Conservation (phyloP, 257 asterid species). For the Haberlea rhodopensis region DNA sequence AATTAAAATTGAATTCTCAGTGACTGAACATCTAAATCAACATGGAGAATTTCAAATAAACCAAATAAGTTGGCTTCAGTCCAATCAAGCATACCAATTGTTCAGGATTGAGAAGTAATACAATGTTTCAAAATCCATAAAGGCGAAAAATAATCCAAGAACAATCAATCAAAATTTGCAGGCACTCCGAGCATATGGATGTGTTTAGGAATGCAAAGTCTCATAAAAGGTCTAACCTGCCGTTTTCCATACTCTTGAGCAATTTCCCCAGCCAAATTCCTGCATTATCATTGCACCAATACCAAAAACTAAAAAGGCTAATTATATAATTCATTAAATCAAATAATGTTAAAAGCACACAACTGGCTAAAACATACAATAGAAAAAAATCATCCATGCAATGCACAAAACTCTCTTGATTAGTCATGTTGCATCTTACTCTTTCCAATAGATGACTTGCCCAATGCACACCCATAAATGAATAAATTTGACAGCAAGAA, state of each 20-base stretch:
- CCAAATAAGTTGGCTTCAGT: neutral
- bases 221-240: conserved; percentile 51
- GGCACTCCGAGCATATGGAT: conserved; percentile 5
- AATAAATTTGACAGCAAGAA: conserved; percentile 8
- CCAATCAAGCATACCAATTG: neutral
- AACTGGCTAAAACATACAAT: neutral
- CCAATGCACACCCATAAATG: neutral
- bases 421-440: neutral
- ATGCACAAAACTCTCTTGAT: neutral
- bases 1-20: too few species aligned
- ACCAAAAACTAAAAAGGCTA: conserved; percentile 14
- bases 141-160: neutral
- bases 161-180: conserved; percentile 4
- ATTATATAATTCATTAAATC: neutral
- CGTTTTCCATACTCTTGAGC: conserved; percentile 72
- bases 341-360: neutral
- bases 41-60: neutral
- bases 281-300: conserved; percentile 28
- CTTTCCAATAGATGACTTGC: neutral
- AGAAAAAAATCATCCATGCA: neutral
- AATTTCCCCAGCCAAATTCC: conserved; percentile 96
- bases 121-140: conserved; percentile 2
- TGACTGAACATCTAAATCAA: too few species aligned
- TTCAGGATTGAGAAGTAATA: neutral
- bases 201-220: conserved; percentile 10